Conservation (phyloP, 2,329 filamentous ascomycete genomes). For the Colletotrichum sp. region DNA sequence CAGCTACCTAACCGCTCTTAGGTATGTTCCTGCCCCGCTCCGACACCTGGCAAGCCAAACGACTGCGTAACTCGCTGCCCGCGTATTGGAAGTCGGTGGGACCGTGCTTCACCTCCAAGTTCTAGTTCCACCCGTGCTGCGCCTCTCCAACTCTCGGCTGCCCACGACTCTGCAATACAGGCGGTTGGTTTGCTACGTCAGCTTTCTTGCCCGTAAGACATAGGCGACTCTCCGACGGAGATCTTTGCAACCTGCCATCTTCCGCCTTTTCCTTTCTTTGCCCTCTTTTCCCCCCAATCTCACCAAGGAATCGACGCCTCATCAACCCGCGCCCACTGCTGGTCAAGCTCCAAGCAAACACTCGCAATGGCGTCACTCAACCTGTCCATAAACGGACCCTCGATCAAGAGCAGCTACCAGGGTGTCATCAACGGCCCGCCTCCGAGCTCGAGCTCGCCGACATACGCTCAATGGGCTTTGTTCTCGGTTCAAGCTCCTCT, state of each 20-base stretch:
- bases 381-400: constrained; percentile 78
- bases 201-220: constrained; percentile 20
- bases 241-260: constrained; percentile 6
- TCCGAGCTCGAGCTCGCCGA: constrained; percentile 70
- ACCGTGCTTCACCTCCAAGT: constrained; percentile 23
- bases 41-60: constrained; percentile 13
- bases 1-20: neutral
- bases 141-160: constrained; percentile 17
- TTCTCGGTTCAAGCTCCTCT: constrained; percentile 93
- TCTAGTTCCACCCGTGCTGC: constrained; percentile 22
- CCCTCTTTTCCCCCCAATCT: neutral
- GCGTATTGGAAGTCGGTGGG: constrained; percentile 15
- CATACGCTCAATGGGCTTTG: constrained; percentile 90
- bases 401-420: constrained; percentile 82
- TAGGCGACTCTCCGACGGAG: constrained; percentile 15
- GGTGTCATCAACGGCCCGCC: constrained; percentile 60
- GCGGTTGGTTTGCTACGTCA: constrained; percentile 24
- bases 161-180: constrained; percentile 15
- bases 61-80: constrained; percentile 14
- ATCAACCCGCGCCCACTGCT: constrained; percentile 11
- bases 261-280: neutral
- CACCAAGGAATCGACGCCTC: neutral
- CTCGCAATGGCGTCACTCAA: constrained; percentile 78
- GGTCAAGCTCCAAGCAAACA: constrained; percentile 25
- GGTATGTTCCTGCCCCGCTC: constrained; percentile 19